phyloP scores from a whole-genome alignment of 2,329 filamentous ascomycete species.

The Tolypocladium endophyticum region DNA sequence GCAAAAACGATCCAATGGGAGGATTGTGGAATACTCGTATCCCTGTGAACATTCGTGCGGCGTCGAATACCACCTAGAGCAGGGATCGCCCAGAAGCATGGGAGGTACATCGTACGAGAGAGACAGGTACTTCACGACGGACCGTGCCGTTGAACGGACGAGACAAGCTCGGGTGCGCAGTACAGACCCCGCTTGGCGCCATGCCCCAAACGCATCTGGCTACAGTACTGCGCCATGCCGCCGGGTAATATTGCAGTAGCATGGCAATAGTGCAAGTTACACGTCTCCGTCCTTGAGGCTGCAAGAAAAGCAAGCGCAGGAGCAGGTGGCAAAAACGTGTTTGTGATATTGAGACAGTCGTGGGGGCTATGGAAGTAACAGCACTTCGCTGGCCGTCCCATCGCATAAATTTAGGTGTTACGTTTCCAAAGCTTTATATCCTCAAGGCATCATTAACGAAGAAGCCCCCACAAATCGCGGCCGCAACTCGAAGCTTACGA shows the following conservation, averaged over 20 bases:
- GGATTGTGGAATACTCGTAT: no score
- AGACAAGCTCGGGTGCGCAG: not conserved
- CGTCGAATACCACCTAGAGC: no score
- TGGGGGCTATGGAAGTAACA: not conserved
- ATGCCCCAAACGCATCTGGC: not conserved
- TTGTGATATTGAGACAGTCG: not conserved
- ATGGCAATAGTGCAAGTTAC: not conserved
- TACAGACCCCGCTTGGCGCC: not conserved
- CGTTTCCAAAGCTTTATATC: no score
- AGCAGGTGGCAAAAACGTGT: not conserved
- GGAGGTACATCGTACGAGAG: not conserved
- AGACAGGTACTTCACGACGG: not conserved
- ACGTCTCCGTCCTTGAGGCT: not conserved
- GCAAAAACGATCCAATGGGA: not conserved
- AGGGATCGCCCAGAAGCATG: no score
- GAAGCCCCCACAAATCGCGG: not conserved
- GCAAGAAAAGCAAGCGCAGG: not conserved
- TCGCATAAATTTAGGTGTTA: not conserved
- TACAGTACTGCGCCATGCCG: not conserved
- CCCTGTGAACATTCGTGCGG: no score
- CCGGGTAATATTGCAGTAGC: not conserved
- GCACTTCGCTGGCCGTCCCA: not conserved
- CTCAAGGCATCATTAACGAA: not conserved
- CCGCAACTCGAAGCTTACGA: not conserved
- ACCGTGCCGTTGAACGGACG: not conserved